Evolutionary conservation across 2,329 filamentous ascomycete species (phyloP).

Genomic region (Macrophomina pseudophaseolina): DNA sequence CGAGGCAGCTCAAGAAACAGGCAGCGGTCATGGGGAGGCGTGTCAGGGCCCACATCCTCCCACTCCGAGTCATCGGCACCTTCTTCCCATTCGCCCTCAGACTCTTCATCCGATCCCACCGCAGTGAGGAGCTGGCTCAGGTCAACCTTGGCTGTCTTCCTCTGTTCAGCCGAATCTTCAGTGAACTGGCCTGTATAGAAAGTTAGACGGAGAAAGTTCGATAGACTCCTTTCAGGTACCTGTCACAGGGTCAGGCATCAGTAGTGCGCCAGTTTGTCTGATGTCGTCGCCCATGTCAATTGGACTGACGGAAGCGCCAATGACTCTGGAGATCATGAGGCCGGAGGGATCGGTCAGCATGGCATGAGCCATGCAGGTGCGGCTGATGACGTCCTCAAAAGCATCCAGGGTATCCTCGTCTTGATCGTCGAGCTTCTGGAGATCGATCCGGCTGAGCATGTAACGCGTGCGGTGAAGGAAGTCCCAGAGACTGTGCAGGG

Average conservation of each 20-base stretch:
- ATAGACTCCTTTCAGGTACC: background rate
- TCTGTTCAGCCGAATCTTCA: slow-evolving; percentile 4
- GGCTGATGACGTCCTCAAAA: slow-evolving; percentile 7
- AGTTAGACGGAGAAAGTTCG: background rate
- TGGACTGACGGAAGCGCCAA: background rate
- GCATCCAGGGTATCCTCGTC: background rate
- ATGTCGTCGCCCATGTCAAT: slow-evolving; percentile 12
- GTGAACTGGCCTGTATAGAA: background rate
- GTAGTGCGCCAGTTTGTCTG: background rate
- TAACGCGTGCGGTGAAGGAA: background rate
- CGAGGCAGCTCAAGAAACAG: slow-evolving; percentile 3
- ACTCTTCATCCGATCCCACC: background rate
- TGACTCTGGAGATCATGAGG: slow-evolving; percentile 1
- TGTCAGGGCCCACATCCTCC: background rate
- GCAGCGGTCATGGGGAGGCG: slow-evolving; percentile 4
- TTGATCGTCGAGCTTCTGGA: background rate
- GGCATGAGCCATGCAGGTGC: slow-evolving; percentile 9
- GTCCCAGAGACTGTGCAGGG: slow-evolving; percentile 7
- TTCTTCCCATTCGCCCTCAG: slow-evolving; percentile 15
- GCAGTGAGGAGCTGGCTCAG: background rate
- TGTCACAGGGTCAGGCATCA: slow-evolving; percentile 13
- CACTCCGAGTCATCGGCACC: slow-evolving; percentile 4
- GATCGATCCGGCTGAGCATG: slow-evolving; percentile 4
- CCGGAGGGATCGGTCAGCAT: slow-evolving; percentile 8
- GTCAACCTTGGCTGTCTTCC: background rate